These are phyloP conservation scores for Ganoderma meredithae DNA, from an alignment of 1,284 basidiomycete genomes.

Conservation along the genomic window DNA sequence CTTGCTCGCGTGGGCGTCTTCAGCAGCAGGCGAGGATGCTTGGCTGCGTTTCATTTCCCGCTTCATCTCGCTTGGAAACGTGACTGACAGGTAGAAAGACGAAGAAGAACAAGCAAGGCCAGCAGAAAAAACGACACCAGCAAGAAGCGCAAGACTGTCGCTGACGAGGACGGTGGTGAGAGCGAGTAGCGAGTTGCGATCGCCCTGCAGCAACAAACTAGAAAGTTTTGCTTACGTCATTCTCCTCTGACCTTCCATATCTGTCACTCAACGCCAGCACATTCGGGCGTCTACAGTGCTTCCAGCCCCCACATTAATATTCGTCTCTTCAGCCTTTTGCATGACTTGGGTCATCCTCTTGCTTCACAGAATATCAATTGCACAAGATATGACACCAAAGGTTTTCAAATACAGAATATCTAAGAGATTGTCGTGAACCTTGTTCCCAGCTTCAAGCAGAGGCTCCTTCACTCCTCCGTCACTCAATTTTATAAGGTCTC, in stretches of 20 bases:
- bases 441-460: neutral
- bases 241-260: neutral
- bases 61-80: constrained; percentile 3
- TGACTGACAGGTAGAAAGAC: too few relatives aligned
- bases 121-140: neutral
- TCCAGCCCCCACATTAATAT: too few relatives aligned
- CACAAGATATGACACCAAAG: neutral
- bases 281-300: neutral
- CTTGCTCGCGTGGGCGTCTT: constrained; percentile 19
- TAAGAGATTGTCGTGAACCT: neutral
- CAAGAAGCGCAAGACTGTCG: neutral
- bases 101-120: neutral
- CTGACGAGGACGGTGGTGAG: neutral
- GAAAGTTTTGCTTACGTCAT: constrained; percentile 6
- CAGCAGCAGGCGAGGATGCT: constrained; percentile 15
- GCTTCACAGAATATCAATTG: neutral
- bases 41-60: constrained; percentile 27
- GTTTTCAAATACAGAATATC: neutral
- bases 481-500: neutral
- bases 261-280: constrained; percentile 7
- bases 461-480: neutral
- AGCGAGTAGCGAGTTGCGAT: neutral
- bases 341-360: neutral
- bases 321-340: neutral
- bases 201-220: neutral